Evolutionary conservation across 1,284 basidiomycete genomes (phyloP).

Genomic region (Inonotus obliquus): DNA sequence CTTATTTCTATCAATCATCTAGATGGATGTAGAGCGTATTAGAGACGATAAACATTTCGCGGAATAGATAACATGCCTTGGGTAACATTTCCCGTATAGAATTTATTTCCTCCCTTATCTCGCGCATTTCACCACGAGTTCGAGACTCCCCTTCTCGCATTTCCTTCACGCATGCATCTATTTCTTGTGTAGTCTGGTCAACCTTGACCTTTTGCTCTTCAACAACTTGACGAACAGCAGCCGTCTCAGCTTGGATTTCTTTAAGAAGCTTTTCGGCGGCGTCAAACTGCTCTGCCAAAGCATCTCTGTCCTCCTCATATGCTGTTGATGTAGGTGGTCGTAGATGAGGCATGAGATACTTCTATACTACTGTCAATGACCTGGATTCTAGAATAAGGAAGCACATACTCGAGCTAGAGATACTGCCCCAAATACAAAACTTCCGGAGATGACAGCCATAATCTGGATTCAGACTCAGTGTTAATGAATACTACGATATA

Average conservation of each 20-base stretch:
- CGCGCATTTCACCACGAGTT: conserved; percentile 87
- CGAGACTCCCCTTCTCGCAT: conserved; percentile 76
- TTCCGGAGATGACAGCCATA: conserved; percentile 89
- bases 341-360: conserved; percentile 90
- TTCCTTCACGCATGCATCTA: conserved; percentile 73
- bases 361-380: conserved; percentile 41
- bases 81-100: conserved; percentile 89
- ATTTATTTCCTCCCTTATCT: conserved; percentile 88
- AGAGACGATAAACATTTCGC: conserved; percentile 2
- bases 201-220: conserved; percentile 82
- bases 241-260: conserved; percentile 78
- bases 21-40: conserved; percentile 10
- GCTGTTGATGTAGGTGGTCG: conserved; percentile 85
- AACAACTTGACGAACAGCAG: conserved; percentile 68
- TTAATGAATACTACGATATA: conserved; percentile 10
- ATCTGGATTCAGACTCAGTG: conserved; percentile 52
- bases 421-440: conserved; percentile 84
- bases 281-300: conserved; percentile 89
- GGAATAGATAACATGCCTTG: conserved; percentile 48
- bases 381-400: conserved; percentile 3
- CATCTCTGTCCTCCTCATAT: conserved; percentile 86
- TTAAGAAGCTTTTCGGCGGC: conserved; percentile 81
- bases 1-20: conserved; percentile 96
- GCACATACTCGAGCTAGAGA: conserved; percentile 73
- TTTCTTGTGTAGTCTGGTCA: conserved; percentile 73